These are phyloP conservation scores for Danielozyma ontarioensis DNA, from an alignment of 805 yeast genomes.

Conservation along the genomic window DNA sequence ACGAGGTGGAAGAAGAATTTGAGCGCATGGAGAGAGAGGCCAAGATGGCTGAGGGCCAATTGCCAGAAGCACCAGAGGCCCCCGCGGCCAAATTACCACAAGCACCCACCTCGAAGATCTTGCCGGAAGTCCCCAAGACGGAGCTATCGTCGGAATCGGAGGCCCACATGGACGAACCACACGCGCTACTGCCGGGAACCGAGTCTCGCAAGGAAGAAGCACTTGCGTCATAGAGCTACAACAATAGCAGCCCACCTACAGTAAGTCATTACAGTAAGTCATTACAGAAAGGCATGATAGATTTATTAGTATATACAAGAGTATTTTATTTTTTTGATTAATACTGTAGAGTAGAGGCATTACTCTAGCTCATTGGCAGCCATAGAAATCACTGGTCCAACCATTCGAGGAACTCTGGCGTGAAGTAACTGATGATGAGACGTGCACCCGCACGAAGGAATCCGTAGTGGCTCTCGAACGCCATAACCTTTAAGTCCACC, in stretches of 20 bases:
- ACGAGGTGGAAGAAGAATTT: constrained; percentile 64
- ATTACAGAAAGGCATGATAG: no score
- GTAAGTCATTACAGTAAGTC: no score
- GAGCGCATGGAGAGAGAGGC: constrained; percentile 45
- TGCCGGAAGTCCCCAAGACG: constrained; percentile 28
- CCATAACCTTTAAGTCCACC: constrained; percentile 75
- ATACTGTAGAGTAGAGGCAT: no score
- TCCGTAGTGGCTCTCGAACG: constrained; percentile 87
- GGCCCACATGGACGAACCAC: no score
- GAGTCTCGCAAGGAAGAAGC: no score
- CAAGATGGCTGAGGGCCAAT: constrained; percentile 8
- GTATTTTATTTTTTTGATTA: no score
- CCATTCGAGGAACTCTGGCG: constrained; percentile 97
- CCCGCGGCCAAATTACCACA: constrained; percentile 7
- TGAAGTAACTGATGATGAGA: constrained; percentile 83
- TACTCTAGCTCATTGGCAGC: no score
- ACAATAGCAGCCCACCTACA: no score
- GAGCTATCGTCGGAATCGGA: no score
- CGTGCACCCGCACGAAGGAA: constrained; percentile 95
- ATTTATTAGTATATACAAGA: no score
- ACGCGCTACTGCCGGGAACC: no score
- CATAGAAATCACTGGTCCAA: constrained; percentile 38
- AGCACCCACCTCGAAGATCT: constrained; percentile 12
- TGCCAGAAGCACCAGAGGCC: constrained; percentile 11
- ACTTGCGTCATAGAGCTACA: no score